Conservation (phyloP, 805 yeast genomes). For the Kodamaea kakaduensis region DNA sequence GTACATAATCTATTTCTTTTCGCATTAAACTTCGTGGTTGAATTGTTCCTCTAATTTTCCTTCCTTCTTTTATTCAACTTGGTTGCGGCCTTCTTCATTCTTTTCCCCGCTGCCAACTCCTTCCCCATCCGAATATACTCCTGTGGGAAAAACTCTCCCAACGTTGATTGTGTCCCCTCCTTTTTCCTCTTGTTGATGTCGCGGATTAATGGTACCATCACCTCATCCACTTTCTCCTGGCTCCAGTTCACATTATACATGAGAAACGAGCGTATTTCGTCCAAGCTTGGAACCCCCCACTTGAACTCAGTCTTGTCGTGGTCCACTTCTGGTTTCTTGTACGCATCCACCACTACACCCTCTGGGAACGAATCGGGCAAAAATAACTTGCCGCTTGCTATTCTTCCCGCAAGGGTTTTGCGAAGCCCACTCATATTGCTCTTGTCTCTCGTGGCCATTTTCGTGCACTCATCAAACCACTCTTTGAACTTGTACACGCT, state of each 20-base stretch:
- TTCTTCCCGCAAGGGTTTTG: constrained; percentile 53
- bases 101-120: constrained; percentile 51
- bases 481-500: constrained; percentile 36
- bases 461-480: constrained; percentile 57
- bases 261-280: constrained; percentile 67
- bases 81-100: constrained; percentile 56
- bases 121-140: constrained; percentile 47
- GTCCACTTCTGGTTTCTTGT: constrained; percentile 79
- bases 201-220: constrained; percentile 77
- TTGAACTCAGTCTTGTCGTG: constrained; percentile 68
- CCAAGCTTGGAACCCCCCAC: constrained; percentile 91
- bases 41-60: background rate
- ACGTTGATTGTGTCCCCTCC: constrained; percentile 53
- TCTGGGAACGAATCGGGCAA: constrained; percentile 71
- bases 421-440: constrained; percentile 45
- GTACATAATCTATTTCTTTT: too few species aligned
- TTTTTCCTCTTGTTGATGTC: constrained; percentile 64
- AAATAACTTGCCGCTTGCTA: constrained; percentile 49
- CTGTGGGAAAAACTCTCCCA: constrained; percentile 66
- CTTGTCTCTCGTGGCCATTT: constrained; percentile 33
- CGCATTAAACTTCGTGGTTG: too few species aligned
- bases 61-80: constrained; percentile 34
- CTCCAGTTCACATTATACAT: constrained; percentile 77
- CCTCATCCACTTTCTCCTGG: constrained; percentile 70
- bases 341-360: constrained; percentile 64